Evolutionary conservation across 805 yeast species (phyloP), one percentile per base, ranked within the genome.

Genomic region (Lipomyces orientalis): DNA sequence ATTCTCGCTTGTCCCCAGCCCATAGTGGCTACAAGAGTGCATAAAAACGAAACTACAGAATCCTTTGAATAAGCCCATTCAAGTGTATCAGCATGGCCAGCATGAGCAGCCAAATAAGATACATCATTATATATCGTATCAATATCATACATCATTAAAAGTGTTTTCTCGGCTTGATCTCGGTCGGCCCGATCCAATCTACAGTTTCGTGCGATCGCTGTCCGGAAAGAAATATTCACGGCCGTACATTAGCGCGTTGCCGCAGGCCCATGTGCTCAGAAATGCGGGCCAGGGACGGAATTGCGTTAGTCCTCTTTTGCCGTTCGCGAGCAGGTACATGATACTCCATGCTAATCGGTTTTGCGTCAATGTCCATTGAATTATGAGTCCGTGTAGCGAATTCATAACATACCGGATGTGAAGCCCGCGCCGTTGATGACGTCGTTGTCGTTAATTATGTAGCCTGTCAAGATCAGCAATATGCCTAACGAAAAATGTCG

Each of bases 361-460:
- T 12, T 12, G 5, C 16, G 16, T 37, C 43, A 37, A 16, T 16
- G 16, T 37, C 16, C 14, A 6, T 12, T 12, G 43, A 4, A 6
- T 12, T 37, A 16, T 12, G 14, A 35, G 43, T 37, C 16, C 29
- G 29, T 25, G 19, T 5, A n/a, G 6, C 4, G 6, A 16, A 1
- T 43, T 43, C 19, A 2, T 19, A 19, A 54, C 74, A 56, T 64
- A 75, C 76, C 75, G 7, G 79, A 72, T 1, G 78, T 69, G 74
- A 93, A 89, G 0, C 97, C 97, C 0, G 94, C 83, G 2, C 97
- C 97, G 78, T 90, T 88, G 58, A 84, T 83, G 25, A 86, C 78
- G 74, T 92, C 97, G 16, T 90, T 88, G 75, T 93, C 97, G 70
- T 82, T 82, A 54, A 89, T 84, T 81, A 93, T 89, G 71, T 75